Percentiles rank a stretch among this genome's conserved stretches.
Evolutionary conservation across 352 stramenopile genomes (phyloP).

Genomic region (Pythium monospermum): DNA sequence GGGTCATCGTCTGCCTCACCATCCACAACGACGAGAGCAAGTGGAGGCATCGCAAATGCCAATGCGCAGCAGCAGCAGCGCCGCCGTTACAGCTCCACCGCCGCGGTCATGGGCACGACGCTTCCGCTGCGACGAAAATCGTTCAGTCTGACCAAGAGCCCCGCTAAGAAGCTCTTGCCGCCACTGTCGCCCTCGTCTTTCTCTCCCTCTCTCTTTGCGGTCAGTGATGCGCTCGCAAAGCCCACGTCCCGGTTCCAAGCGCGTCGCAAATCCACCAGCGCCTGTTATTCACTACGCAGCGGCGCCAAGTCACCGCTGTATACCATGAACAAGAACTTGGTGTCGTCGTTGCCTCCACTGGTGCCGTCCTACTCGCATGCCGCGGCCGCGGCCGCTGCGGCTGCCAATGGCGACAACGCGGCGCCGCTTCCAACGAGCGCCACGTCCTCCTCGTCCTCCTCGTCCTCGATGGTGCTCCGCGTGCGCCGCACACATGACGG

Average conservation of each 20-base stretch:
- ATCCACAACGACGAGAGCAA: not conserved
- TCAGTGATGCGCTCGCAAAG: not conserved
- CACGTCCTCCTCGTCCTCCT: constrained; percentile 19
- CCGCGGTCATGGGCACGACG: constrained; percentile 27
- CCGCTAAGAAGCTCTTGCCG: constrained; percentile 28
- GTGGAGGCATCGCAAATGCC: not conserved
- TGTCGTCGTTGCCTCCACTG: constrained; percentile 10
- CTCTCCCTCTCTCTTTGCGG: not conserved
- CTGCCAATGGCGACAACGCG: not conserved
- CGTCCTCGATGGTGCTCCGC: constrained; percentile 54
- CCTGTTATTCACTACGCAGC: constrained; percentile 21
- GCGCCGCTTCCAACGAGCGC: constrained; percentile 9
- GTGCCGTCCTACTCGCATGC: constrained; percentile 6
- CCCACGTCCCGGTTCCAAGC: constrained; percentile 16
- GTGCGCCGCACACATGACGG: constrained; percentile 42
- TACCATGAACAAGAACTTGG: not conserved
- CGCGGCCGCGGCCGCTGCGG: not conserved
- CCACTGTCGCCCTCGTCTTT: not conserved
- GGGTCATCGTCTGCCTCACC: not conserved
- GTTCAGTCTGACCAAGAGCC: constrained; percentile 63
- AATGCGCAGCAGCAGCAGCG: constrained; percentile 10
- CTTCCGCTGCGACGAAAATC: constrained; percentile 54
- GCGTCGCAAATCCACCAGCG: constrained; percentile 59
- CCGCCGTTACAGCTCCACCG: constrained; percentile 28
- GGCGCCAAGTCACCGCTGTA: constrained; percentile 1